Percentiles rank a stretch among this genome's conserved stretches.
Conservation (phyloP, 345 rosid genomes). For the Geranium brycei region DNA sequence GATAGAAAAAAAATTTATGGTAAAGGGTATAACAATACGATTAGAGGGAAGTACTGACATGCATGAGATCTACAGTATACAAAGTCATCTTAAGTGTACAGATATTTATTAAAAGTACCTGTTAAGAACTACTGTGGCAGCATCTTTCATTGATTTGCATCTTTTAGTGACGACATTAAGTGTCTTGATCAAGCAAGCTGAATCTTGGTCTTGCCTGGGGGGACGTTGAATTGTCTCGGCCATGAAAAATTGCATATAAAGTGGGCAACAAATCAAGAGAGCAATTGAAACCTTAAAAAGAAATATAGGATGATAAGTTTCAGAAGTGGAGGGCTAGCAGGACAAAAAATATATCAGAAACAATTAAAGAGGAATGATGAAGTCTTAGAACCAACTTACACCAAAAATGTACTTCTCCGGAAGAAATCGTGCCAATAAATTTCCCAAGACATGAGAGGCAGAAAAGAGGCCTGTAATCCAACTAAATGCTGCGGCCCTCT, state of each 20-base stretch:
- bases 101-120: constrained; percentile 18
- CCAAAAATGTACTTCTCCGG: constrained; percentile 36
- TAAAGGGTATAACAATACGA: too few species aligned
- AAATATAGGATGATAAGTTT: not conserved
- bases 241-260: constrained; percentile 32
- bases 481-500: constrained; percentile 38
- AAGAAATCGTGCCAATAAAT: constrained; percentile 34
- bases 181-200: constrained; percentile 18
- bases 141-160: constrained; percentile 34
- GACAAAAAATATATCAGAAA: not conserved
- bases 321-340: not conserved
- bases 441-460: constrained; percentile 40
- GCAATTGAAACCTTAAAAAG: constrained; percentile 34
- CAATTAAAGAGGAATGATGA: not conserved
- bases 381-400: constrained; percentile 14
- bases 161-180: constrained; percentile 17
- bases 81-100: not conserved
- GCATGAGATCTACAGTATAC: not conserved
- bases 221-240: constrained; percentile 22
- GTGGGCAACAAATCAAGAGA: constrained; percentile 30
- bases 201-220: constrained; percentile 20
- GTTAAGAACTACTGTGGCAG: constrained; percentile 21
- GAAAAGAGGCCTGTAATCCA: constrained; percentile 49
- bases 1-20: too few species aligned
- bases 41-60: too few species aligned